Base-by-base conservation (phyloP, 352 stramenopile genomes). In the Blastocystis sp. region DNA sequence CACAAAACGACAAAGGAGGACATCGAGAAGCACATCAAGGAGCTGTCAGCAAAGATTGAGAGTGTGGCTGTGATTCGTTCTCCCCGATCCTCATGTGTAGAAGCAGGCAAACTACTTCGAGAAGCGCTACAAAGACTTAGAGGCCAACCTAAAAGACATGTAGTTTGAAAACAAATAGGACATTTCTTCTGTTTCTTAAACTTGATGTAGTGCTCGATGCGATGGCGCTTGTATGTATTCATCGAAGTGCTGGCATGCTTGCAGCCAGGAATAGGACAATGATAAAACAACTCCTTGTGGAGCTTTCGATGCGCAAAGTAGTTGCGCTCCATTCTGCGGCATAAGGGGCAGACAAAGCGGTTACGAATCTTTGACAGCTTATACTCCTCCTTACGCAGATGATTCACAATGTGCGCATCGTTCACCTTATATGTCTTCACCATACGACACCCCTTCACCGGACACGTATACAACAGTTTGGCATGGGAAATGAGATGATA, bases 21-120 rank as follows among this genome's bases (percentile, higher is more conserved):
- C 38, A 11, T 76, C 9, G 14, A 76, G 38, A 38, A 76, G 4
- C 43, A 76, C 7, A 38, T 76, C 14, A 52, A 76, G 19, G 7
- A n/a, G 4, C 52, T 76, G 2, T 54, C 43, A 21, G 11, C 17
- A 42, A 76, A 76, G 65, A 76, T 76, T 52, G 65, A 76, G 38
- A 76, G 24, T 57, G 65, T 76, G 43, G 14, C 65, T 28, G 65
- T 76, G 17, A 7, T 28, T n/a, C 52, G 28, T 76, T 9, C 6
- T 9, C 24, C 4, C 52, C 65, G 17, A 24, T 43, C 4, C 11
- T 76, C n/a, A 76, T 52, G 9, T 7, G 38, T 76, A 76, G 65
- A 76, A 76, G n/a, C 65, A 76, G n/a, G 17, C 52, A n/a, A 19
- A 76, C 24, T 76, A 76, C 38, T 76, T 76, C 24, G 65, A 76